These are phyloP conservation scores for Didymella segeticola DNA, from an alignment of 2,329 filamentous ascomycete genomes.

Conservation along the genomic window DNA sequence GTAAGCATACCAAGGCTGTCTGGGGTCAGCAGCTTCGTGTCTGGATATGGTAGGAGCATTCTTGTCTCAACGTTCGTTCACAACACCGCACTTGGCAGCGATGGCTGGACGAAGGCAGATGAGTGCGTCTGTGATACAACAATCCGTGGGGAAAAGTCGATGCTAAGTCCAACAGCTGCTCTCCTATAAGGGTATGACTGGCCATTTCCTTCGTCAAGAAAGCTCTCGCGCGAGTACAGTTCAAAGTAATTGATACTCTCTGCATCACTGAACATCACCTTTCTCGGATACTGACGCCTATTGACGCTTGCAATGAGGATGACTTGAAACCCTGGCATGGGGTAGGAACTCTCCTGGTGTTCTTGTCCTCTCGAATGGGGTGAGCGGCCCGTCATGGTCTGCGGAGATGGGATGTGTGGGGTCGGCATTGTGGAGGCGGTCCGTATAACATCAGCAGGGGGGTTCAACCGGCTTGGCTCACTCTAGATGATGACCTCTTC, in stretches of 20 bases:
- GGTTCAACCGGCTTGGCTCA: slow-evolving; percentile 18
- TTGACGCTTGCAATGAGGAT: background rate
- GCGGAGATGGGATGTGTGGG: background rate
- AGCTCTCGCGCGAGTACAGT: no score
- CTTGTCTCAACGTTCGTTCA: background rate
- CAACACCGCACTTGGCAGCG: background rate
- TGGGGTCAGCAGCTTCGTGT: background rate
- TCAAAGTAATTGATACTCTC: no score
- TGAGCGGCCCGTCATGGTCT: slow-evolving; percentile 5
- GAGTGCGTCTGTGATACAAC: background rate
- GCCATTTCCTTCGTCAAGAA: no score
- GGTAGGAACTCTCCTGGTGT: background rate
- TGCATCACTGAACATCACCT: no score
- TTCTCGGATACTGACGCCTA: no score
- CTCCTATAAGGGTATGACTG: no score
- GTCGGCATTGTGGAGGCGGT: slow-evolving; percentile 4
- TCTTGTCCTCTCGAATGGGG: background rate
- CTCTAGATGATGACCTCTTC: background rate
- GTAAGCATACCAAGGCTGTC: slow-evolving; percentile 3
- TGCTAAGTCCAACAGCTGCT: no score
- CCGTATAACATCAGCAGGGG: background rate
- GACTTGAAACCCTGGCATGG: no score
- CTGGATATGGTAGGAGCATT: background rate
- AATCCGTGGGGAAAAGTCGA: background rate
- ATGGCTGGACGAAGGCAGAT: background rate